Evolutionary conservation across 495 filamentous ascomycete species (phyloP), one percentile per base, ranked within the genome.

Genomic region (Hypomontagnella monticulosa): DNA sequence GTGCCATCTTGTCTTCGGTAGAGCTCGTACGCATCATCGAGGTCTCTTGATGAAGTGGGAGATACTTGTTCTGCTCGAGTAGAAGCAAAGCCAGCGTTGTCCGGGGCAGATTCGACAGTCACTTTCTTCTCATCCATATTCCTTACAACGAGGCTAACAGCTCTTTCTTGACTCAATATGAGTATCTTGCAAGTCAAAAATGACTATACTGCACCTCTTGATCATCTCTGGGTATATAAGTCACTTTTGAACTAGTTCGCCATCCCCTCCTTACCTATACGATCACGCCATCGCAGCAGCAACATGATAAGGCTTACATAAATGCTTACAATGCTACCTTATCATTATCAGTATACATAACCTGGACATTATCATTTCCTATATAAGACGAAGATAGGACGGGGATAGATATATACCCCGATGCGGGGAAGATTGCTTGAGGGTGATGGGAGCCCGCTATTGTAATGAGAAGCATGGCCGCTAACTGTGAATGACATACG

Each of bases 1-100:
- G 70, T 56, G 51, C 55, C 71, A 66, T 73, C 71, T 23, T 76
- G 73, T 40, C 71, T 69, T 65, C 74, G 75, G 71, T 82, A 84
- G 2, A 79, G 69, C 20, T 76, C 73, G 58, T 84, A 84, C 27
- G 71, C 76, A 37, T 83, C 80, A 57, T 83, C 80, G 0, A 82
- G 70, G 72, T 79, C 68, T 44, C 41, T 71, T 0, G 72, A 75
- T 1, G 71, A 71, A 10, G 47, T 65, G 46, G 49, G 10, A 20
- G 67, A 38, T 20, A 9, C 12, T 14, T 33, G 47, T 41, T 44
- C 58, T 30, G 18, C 0, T 9, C 38, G 57, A 27, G 33, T 20
- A 20, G 53, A 40, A 36, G n/a, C 37, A n/a, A 42, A 32, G 4
- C 19, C 15, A 10, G 63, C 5, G 1, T 19, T 58, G 9, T 44